Evolutionary conservation across 1,284 basidiomycete species (phyloP), one percentile per base, ranked within the genome.

Genomic region (Veloporphyrellus conicus): DNA sequence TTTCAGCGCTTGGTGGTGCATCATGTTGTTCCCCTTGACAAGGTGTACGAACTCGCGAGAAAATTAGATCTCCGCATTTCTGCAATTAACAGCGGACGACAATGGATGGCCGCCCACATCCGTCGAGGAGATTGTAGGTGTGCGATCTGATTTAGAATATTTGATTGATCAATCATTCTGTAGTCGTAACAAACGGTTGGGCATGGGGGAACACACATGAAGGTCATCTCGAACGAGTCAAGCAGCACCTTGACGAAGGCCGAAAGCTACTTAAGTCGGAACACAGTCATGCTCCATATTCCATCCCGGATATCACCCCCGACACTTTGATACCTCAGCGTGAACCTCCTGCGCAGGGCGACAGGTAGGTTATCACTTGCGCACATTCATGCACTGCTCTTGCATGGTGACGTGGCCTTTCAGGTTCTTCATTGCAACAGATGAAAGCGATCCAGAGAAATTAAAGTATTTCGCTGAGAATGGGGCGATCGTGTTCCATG

Each of bases 381-480:
- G 19, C 22, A n/a, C 14, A 14, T 32, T 25, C 5, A 8, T 8
- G 5, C 8, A 25, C 23, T 25, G 23, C 8, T 25, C 23, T 8
- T 25, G 8, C 23, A 25, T 25, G 8, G 8, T 8, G 8, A 25
- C 3, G 6, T 11, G 18, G 6, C 6, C 16, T n/a, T 36, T 19
- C 31, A 74, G 71, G n/a, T 73, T 74, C 57, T 74, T 25, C 23
- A 25, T 25, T 8, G 71, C 73, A 3, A 75, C 72, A 4, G 72
- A 74, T 46, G 72, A 75, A 47, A 59, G 59, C 16, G 60, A 64
- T 48, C 48, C 61, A 6, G 58, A 63, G 9, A 64, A 63, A 22
- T 41, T 74, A 22, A 43, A 48, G 4, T 65, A 68, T 54, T 63
- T 69, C 47, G 58, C 59, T 16, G 53, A 63, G 15, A 54, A 66